phyloP scores from a whole-genome alignment of 1,284 basidiomycete species.

The Uromyces viciae-fabae region DNA sequence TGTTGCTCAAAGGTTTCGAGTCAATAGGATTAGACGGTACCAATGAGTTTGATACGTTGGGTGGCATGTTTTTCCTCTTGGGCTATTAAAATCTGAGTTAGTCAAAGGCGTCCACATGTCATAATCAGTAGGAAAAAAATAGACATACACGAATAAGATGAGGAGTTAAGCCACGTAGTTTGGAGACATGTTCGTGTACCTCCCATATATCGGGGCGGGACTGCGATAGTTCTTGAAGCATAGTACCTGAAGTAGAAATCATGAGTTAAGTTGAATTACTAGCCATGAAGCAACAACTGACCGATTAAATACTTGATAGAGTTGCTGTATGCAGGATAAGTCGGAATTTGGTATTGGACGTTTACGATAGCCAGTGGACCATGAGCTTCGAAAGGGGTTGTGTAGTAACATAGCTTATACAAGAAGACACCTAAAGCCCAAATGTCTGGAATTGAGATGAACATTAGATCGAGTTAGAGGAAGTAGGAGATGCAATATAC shows the following conservation, averaged over 20 bases:
- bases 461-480: not conserved
- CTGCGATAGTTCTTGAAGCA: conserved; percentile 50
- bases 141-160: conserved; percentile 47
- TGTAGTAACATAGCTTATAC: conserved; percentile 92
- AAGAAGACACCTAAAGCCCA: conserved; percentile 74
- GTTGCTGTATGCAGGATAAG: conserved; percentile 85
- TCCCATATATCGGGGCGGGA: conserved; percentile 52
- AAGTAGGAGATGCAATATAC: not conserved
- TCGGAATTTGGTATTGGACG: conserved; percentile 88
- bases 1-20: conserved; percentile 33
- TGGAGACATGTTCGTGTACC: conserved; percentile 52
- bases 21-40: not conserved
- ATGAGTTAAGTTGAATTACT: conserved; percentile 7
- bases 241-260: conserved; percentile 40
- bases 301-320: conserved; percentile 83
- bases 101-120: not conserved
- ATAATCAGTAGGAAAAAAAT: not conserved
- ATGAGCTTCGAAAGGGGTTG: conserved; percentile 95
- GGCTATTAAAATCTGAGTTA: not conserved
- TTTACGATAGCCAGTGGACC: conserved; percentile 93
- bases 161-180: conserved; percentile 49
- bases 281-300: too few species aligned
- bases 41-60: not conserved
- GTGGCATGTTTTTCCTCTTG: not conserved
- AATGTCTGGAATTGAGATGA: conserved; percentile 62